These are phyloP conservation scores for Ascochyta koolunga DNA, from an alignment of 2,329 filamentous ascomycete genomes.

Conservation along the genomic window DNA sequence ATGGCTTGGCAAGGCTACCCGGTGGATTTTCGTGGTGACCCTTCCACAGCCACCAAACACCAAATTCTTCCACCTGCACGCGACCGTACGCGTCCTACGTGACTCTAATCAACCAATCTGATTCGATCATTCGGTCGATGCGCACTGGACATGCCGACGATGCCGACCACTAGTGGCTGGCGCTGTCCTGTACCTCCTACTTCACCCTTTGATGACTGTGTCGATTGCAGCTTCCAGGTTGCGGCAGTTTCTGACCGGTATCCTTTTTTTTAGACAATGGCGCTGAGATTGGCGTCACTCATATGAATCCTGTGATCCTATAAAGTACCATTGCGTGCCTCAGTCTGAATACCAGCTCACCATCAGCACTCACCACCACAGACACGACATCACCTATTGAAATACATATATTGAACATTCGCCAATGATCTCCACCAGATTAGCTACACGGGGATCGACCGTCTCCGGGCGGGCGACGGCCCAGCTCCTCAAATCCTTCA, in stretches of 20 bases:
- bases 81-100: conserved; percentile 7
- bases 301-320: conserved; percentile 24
- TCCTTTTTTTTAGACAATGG: conserved; percentile 20
- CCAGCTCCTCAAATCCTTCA: conserved; percentile 47
- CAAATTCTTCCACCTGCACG: conserved; percentile 8
- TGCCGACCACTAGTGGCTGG: conserved; percentile 13
- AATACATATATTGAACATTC: conserved; percentile 14
- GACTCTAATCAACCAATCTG: conserved; percentile 2
- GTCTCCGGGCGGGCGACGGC: conserved; percentile 47
- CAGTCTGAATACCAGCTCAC: conserved; percentile 25
- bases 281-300: conserved; percentile 24
- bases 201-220: conserved; percentile 32
- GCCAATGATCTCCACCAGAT: conserved; percentile 39
- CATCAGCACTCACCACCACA: conserved; percentile 18
- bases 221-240: conserved; percentile 3
- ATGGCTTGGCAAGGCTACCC: conserved; percentile 6
- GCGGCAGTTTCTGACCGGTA: conserved; percentile 1
- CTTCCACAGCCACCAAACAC: conserved; percentile 13
- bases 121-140: background rate
- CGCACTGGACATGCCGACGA: conserved; percentile 11
- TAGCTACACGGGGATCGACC: conserved; percentile 31
- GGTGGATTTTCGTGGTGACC: conserved; percentile 12
- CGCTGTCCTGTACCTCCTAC: conserved; percentile 18
- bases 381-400: conserved; percentile 7
- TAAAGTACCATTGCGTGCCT: conserved; percentile 33